Evolutionary conservation across 2,329 filamentous ascomycete species (phyloP), one percentile per base, ranked within the genome.

Genomic region (Thielaviopsis populi): DNA sequence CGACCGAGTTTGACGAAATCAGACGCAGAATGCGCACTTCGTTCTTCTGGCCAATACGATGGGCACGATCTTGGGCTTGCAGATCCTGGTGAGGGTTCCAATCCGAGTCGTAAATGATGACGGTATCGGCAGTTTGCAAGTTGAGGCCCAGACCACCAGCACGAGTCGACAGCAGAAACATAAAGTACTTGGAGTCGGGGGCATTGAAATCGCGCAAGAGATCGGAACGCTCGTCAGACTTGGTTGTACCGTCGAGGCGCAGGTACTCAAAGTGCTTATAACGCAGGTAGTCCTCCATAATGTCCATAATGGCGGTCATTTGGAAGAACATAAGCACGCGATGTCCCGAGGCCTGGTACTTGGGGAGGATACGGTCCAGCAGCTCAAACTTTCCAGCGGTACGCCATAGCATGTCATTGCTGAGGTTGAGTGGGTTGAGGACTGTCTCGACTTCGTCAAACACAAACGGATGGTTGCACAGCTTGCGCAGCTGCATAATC

Each of bases 271-370:
- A 80, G 58, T 86, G 87, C 68, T 89, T 83, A 71, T 90, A 87
- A 2, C 92, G 87, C 67, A 99, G 76, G 73, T 95, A 99, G 73
- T 99, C 94, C 70, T 99, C 94, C 94, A 99, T 97, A 71, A 99
- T 99, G 75, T 99, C 96, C 94, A 99, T 99, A 73, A 99, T 99
- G 67, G 95, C 91, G 3, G 94, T 99, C 94, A 99, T 99, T 74
- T 99, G 94, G 81, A 99, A 99, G 82, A 99, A 99, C 88, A 99
- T 97, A 73, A 99, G 80, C 33, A 97, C 91, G 75, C 94, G 88
- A 83, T 99, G 94, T 17, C 90, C 90, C 1, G 89, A 91, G 2
- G 82, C 85, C 69, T 89, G 83, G 75, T 99, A 97, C 76, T 99
- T 99, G 58, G 94, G 94, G 68, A 99, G 75, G 67, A 99, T 80